Evolutionary conservation across 1,139 yeast species (phyloP).

Genomic region (Debaryomyces psychrophilus): DNA sequence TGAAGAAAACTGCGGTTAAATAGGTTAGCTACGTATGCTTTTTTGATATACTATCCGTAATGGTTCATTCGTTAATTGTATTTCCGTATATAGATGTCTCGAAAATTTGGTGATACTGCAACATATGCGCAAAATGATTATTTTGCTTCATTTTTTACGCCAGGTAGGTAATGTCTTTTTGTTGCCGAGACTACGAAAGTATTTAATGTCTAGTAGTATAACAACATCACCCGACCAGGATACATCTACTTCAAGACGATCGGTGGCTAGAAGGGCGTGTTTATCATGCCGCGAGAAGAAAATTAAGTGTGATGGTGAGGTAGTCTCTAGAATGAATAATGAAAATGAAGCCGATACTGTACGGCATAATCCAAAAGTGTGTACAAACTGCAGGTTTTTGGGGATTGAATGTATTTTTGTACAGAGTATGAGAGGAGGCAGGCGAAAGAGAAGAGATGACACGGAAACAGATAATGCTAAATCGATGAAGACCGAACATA

Average conservation of each 20-base stretch:
- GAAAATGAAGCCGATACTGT: constrained; percentile 20
- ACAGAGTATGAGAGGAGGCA: constrained; percentile 61
- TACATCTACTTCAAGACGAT: constrained; percentile 16
- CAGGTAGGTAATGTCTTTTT: neutral
- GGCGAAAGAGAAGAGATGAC: constrained; percentile 34
- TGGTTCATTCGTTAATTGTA: too few relatives aligned
- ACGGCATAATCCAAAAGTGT: constrained; percentile 27
- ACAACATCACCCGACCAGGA: neutral
- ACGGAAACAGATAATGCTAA: neutral
- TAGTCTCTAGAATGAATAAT: constrained; percentile 25
- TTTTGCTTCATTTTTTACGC: neutral
- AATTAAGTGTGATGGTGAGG: constrained; percentile 64
- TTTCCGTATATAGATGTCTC: neutral
- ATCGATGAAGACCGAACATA: neutral
- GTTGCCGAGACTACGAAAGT: neutral
- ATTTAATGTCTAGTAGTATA: constrained; percentile 3
- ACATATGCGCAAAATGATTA: constrained; percentile 1
- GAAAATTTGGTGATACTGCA: neutral
- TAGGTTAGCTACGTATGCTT: neutral
- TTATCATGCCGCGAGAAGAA: constrained; percentile 64
- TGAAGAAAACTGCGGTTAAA: constrained; percentile 24
- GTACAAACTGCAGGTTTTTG: constrained; percentile 56
- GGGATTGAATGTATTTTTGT: constrained; percentile 60
- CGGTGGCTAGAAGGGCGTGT: constrained; percentile 63
- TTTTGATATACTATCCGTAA: too few relatives aligned